Base-by-base conservation (phyloP, 1,139 yeast species). In the Candida albicans region DNA sequence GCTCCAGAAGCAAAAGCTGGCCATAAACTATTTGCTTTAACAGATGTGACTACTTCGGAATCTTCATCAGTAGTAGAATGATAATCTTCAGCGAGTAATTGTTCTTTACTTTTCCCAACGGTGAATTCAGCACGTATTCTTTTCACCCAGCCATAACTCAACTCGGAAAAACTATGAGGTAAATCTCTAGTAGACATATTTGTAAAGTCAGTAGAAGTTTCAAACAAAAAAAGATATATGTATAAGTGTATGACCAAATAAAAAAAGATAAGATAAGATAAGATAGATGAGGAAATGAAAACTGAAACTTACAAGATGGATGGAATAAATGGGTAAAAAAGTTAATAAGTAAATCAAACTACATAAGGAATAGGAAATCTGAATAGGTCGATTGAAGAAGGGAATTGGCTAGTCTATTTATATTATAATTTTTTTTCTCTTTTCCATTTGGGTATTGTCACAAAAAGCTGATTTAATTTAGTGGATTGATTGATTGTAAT, bases 1-100 rank as follows among this genome's bases (percentile, higher is more conserved):
- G 96, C 93, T 51, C 97, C 97, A 1, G 96, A 82, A 15, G 90
- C 83, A 52, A 87, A 75, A 37, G 91, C 87, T 6, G 96, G 87
- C 88, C 95, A 80, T 41, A 68, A 60, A 42, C 59, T 65, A 34
- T 58, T 65, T 46, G 54, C 48, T 41, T 56, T 52, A 11, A 68
- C 70, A 30, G 41, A 48, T 3, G 44, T 45, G 14, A 42, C 52
- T 31, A 46, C 47, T 32, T 54, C 55, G n/a, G 45, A 52, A 2
- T 58, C 50, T 8, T 48, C 48, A 27, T 40, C 50, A 13, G n/a
- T 35, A 8, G 18, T 13, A 25, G 51, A 50, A 11, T 52, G 62
- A 26, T 53, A 56, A 25, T 61, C 68, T 40, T 61, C 58, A 42
- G 53, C 51, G 5, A 57, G 40, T 44, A 60, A 57, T 26, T 56